These are phyloP conservation scores for Coemansia sp. DNA, from an alignment of 192 early-diverging fungal genomes.

Conservation along the genomic window DNA sequence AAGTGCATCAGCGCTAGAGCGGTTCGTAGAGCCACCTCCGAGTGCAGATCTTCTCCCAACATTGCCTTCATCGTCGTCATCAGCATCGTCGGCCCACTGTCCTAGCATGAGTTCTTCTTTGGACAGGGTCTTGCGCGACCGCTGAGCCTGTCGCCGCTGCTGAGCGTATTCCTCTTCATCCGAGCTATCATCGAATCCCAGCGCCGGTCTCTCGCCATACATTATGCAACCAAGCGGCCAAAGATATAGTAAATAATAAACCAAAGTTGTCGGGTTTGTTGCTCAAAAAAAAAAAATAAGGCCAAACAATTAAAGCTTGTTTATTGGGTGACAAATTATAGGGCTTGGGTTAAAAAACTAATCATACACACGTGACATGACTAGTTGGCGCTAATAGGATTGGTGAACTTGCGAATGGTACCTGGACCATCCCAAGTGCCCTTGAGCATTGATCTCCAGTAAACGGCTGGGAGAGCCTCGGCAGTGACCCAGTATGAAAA, in stretches of 20 bases:
- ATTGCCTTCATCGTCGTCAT: background rate
- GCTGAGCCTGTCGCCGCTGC: background rate
- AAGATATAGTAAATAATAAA: background rate
- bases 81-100: constrained; percentile 35
- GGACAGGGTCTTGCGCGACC: constrained; percentile 6
- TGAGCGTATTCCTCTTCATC: constrained; percentile 23
- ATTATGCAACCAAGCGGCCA: constrained; percentile 1
- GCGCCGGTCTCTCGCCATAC: constrained; percentile 15
- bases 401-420: constrained; percentile 62
- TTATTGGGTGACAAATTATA: background rate
- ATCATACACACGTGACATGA: background rate
- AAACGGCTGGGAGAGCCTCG: constrained; percentile 76
- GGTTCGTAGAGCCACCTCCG: background rate
- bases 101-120: constrained; percentile 48
- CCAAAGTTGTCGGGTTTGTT: background rate
- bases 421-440: constrained; percentile 78
- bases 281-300: background rate
- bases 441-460: constrained; percentile 82
- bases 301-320: background rate
- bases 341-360: background rate
- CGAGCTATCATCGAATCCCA: constrained; percentile 39
- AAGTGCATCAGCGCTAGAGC: background rate
- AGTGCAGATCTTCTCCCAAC: background rate
- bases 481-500: constrained; percentile 75
- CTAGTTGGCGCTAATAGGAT: constrained; percentile 46